phyloP scores from a whole-genome alignment of 208 protist genomes.

The Crithidia expoeki region DNA sequence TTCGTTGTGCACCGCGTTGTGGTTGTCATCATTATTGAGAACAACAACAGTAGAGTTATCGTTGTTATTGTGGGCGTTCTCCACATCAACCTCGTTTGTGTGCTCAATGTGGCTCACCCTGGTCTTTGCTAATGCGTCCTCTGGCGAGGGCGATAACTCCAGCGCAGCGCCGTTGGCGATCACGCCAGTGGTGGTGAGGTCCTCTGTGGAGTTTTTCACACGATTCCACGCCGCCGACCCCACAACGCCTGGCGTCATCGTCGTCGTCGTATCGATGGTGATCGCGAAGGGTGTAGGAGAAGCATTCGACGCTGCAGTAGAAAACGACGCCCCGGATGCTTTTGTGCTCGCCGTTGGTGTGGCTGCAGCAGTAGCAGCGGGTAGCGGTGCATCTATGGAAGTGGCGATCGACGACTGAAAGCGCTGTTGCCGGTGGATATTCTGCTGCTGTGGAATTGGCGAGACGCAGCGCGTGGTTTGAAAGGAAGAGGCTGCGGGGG shows the following conservation, averaged over 20 bases:
- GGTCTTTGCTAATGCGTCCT: conserved; percentile 8
- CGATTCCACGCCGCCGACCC: background rate
- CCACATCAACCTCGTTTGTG: background rate
- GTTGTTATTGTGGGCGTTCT: too few species aligned
- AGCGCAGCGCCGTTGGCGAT: background rate
- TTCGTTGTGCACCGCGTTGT: too few species aligned
- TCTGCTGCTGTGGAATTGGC: background rate
- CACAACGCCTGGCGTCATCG: background rate
- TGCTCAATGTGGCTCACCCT: background rate
- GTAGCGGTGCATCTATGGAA: background rate
- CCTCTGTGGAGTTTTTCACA: background rate
- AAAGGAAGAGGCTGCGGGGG: too few species aligned
- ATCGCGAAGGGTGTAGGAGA: conserved; percentile 5
- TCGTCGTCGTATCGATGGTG: conserved; percentile 9
- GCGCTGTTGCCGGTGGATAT: background rate
- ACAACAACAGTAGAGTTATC: too few species aligned
- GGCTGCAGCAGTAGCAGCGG: background rate
- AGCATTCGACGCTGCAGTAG: background rate
- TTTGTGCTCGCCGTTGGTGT: background rate
- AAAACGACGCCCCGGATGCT: background rate
- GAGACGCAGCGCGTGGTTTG: background rate
- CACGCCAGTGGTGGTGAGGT: background rate
- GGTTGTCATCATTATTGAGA: too few species aligned
- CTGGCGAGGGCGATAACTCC: conserved; percentile 2
- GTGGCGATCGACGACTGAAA: background rate